phyloP scores from a whole-genome alignment of 1,284 basidiomycete species.

The Cystobasidium slooffiae region DNA sequence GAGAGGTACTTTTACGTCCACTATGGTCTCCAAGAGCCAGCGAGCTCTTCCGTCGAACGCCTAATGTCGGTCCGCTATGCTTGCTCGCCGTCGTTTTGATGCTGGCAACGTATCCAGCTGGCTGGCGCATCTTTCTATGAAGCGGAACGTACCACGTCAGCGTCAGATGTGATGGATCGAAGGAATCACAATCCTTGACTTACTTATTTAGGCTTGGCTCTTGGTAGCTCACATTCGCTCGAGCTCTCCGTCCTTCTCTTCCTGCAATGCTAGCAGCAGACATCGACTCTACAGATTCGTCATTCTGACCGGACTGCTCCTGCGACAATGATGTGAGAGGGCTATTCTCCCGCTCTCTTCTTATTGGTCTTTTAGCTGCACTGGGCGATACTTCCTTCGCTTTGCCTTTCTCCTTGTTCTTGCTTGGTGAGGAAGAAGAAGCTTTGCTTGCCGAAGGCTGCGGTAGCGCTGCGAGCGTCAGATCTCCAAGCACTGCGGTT shows the following conservation, averaged over 20 bases:
- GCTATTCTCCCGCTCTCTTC: slow-evolving; percentile 11
- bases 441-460: background rate
- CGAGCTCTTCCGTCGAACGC: slow-evolving; percentile 33
- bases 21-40: slow-evolving; percentile 13
- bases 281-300: slow-evolving; percentile 14
- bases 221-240: slow-evolving; percentile 52
- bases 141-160: slow-evolving; percentile 5
- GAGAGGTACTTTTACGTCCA: background rate
- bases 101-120: slow-evolving; percentile 50
- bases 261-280: slow-evolving; percentile 9
- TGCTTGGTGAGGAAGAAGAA: slow-evolving; percentile 1
- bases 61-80: slow-evolving; percentile 1
- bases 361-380: background rate
- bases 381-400: background rate
- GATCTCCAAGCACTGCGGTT: background rate
- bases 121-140: slow-evolving; percentile 52
- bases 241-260: slow-evolving; percentile 47
- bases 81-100: slow-evolving; percentile 41
- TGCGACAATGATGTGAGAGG: slow-evolving; percentile 9
- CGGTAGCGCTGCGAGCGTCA: background rate
- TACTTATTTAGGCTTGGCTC: slow-evolving; percentile 53
- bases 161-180: background rate
- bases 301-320: background rate
- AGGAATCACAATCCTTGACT: slow-evolving; percentile 7
- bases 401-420: slow-evolving; percentile 9